A percentile compares a stretch with the other conserved stretches of the same genome.
phyloP scores from a whole-genome alignment of 495 filamentous ascomycete species.

The Penicillium ucsense region DNA sequence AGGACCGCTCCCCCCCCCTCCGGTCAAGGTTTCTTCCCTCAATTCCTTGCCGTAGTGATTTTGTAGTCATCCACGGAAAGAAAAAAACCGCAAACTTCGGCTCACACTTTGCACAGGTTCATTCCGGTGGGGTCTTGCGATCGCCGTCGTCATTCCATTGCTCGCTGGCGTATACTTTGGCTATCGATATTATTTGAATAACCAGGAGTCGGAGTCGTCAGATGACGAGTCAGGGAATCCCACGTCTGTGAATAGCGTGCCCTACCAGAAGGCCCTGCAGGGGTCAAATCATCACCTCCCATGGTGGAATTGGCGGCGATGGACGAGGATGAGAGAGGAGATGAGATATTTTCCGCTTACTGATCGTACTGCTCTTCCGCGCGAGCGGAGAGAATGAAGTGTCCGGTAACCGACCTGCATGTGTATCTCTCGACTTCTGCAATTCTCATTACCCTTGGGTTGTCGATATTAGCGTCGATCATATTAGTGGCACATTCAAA shows the following conservation, averaged over 20 bases:
- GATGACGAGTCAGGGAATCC: conserved; percentile 11
- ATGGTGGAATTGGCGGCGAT: conserved; percentile 33
- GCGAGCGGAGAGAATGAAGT: conserved; percentile 8
- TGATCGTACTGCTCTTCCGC: conserved; percentile 12
- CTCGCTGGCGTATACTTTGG: conserved; percentile 6
- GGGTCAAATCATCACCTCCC: conserved; percentile 3
- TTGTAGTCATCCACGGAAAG: too few species aligned
- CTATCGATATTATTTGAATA: conserved; percentile 6
- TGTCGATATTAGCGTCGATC: too few species aligned
- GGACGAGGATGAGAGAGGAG: conserved; percentile 11
- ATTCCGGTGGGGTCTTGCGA: conserved; percentile 6
- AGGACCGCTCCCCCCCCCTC: too few species aligned
- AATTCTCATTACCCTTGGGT: not conserved
- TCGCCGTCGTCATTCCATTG: conserved; percentile 3
- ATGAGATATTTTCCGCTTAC: conserved; percentile 23
- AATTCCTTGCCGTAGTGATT: not conserved
- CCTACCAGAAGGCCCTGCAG: conserved; percentile 9
- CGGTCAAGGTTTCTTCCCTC: too few species aligned
- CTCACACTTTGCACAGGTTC: conserved; percentile 3
- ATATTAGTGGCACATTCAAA: too few species aligned
- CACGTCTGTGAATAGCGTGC: conserved; percentile 14
- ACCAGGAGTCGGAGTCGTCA: conserved; percentile 4
- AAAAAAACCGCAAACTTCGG: not conserved
- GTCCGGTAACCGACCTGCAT: not conserved
- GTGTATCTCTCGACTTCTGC: not conserved